These are phyloP conservation scores for Termitomyces sp. DNA, from an alignment of 768 basidiomycete species.

Conservation along the genomic window DNA sequence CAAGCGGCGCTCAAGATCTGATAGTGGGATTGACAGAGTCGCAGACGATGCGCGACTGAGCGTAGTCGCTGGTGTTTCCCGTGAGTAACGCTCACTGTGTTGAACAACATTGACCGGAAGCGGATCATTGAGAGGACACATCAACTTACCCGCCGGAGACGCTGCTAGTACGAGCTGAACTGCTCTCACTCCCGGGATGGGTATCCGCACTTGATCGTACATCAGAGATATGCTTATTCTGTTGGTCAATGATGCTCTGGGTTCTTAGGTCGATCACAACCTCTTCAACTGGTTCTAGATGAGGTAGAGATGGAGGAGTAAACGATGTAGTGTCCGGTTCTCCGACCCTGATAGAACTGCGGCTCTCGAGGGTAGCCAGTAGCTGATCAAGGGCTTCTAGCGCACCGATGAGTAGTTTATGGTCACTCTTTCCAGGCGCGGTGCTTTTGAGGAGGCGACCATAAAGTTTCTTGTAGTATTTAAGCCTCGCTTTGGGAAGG, in stretches of 20 bases:
- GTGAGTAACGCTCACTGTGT: conserved; percentile 51
- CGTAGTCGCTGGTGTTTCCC: conserved; percentile 52
- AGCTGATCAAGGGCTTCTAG: conserved; percentile 75
- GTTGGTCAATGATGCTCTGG: conserved; percentile 24
- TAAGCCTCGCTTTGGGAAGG: conserved; percentile 76
- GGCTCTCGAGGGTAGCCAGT: conserved; percentile 58
- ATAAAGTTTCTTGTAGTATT: conserved; percentile 92
- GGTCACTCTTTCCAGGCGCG: conserved; percentile 79
- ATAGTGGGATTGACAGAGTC: conserved; percentile 50
- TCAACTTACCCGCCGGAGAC: conserved; percentile 50
- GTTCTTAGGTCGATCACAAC: conserved; percentile 51
- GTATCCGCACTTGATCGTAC: conserved; percentile 22
- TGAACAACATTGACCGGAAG: conserved; percentile 1
- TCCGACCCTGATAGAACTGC: conserved; percentile 50
- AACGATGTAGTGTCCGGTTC: conserved; percentile 12
- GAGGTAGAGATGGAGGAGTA: conserved; percentile 13
- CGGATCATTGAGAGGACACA: background rate
- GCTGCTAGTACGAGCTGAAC: conserved; percentile 47
- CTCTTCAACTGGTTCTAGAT: conserved; percentile 42
- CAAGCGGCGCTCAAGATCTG: conserved; percentile 78
- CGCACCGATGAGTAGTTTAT: conserved; percentile 73
- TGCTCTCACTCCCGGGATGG: conserved; percentile 37
- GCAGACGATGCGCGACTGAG: conserved; percentile 46
- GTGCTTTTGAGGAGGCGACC: conserved; percentile 81
- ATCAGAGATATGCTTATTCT: conserved; percentile 11